These are phyloP conservation scores for Aureobasidium sp. DNA, from an alignment of 2,329 filamentous ascomycete species.

Conservation along the genomic window DNA sequence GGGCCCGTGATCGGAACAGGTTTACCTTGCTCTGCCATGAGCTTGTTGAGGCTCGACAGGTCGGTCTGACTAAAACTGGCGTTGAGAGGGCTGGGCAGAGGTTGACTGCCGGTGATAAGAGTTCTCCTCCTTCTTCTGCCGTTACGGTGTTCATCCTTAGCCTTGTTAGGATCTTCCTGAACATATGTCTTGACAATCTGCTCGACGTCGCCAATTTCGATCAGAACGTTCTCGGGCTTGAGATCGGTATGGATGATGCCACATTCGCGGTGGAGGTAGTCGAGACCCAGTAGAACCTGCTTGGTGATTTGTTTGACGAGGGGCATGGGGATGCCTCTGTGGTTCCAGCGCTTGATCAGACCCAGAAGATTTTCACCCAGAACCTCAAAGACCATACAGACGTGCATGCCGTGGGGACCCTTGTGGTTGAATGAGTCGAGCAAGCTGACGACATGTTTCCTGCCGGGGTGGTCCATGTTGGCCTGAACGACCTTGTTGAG, in stretches of 20 bases:
- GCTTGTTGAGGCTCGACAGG: conserved; percentile 70
- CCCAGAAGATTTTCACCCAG: conserved; percentile 90
- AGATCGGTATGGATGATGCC: conserved; percentile 98
- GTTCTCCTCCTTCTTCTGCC: conserved; percentile 83
- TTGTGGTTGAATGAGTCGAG: conserved; percentile 97
- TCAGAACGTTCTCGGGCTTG: conserved; percentile 96
- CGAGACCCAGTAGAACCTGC: conserved; percentile 88
- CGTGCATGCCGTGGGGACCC: conserved; percentile 89
- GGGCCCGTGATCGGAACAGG: conserved; percentile 36
- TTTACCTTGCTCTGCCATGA: conserved; percentile 70
- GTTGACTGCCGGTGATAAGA: conserved; percentile 94
- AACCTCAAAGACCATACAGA: conserved; percentile 99
- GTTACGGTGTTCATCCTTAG: conserved; percentile 86
- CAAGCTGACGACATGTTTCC: conserved; percentile 90
- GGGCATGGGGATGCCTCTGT: conserved; percentile 91
- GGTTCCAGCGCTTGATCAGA: conserved; percentile 97
- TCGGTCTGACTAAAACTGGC: conserved; percentile 79
- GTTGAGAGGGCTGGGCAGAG: conserved; percentile 88
- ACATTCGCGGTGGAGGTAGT: conserved; percentile 95
- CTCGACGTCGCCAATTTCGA: conserved; percentile 98
- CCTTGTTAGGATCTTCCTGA: conserved; percentile 62
- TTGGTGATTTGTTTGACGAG: conserved; percentile 98
- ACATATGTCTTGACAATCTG: conserved; percentile 97
- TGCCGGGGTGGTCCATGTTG: conserved; percentile 88
- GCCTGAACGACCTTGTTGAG: conserved; percentile 95